These are phyloP conservation scores for Colletotrichum sansevieriae DNA, from an alignment of 2,329 filamentous ascomycete genomes.

Conservation along the genomic window DNA sequence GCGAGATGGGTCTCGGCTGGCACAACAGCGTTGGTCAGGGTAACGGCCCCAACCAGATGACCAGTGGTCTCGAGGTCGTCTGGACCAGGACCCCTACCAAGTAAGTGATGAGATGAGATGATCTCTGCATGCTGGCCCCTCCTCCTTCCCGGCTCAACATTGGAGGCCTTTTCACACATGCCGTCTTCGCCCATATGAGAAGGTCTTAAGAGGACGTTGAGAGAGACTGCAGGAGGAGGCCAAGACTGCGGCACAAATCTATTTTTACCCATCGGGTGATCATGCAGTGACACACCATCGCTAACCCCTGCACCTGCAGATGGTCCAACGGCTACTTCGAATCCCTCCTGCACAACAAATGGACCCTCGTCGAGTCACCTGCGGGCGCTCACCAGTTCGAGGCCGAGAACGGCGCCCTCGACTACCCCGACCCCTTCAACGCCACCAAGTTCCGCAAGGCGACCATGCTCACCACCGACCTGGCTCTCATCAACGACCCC, in stretches of 20 bases:
- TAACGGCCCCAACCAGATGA: slow-evolving; percentile 80
- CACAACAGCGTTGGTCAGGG: slow-evolving; percentile 72
- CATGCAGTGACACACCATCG: slow-evolving; percentile 31
- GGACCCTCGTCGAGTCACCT: slow-evolving; percentile 81
- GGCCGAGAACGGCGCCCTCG: slow-evolving; percentile 74
- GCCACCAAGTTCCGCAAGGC: slow-evolving; percentile 78
- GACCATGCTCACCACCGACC: slow-evolving; percentile 82
- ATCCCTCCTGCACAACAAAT: slow-evolving; percentile 83
- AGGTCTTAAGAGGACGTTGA: slow-evolving; percentile 9
- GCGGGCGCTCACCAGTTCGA: slow-evolving; percentile 84
- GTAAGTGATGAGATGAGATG: slow-evolving; percentile 43
- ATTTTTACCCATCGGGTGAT: slow-evolving; percentile 37
- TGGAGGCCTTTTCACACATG: slow-evolving; percentile 20
- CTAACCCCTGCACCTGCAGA: slow-evolving; percentile 39
- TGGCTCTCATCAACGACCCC: slow-evolving; percentile 79
- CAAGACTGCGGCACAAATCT: slow-evolving; percentile 2
- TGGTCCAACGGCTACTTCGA: slow-evolving; percentile 83
- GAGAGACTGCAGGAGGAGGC: background rate
- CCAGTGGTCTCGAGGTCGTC: slow-evolving; percentile 81
- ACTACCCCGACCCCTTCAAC: slow-evolving; percentile 81
- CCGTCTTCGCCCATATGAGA: slow-evolving; percentile 11
- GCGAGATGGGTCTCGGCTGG: slow-evolving; percentile 81
- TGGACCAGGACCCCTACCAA: slow-evolving; percentile 83
- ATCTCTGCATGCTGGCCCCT: slow-evolving; percentile 3
- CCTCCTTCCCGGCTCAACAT: background rate